A percentile compares a stretch with the other conserved stretches of the same genome.
Evolutionary conservation across 306 rosid genomes (phyloP).

Genomic region (Cucumis sativus): Cucumber_9930_V3 NC_026656.2:20119001-20119500

Average conservation of each 20-base stretch:
- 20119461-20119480: conserved; percentile 29
- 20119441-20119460: conserved; percentile 15
- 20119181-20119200: conserved; percentile 6
- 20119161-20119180: conserved; percentile 13
- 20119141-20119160: conserved; percentile 27
- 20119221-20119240: conserved; percentile 14
- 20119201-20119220: conserved; percentile 21
- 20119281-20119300: conserved; percentile 25
- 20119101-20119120: conserved; percentile 20
- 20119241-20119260: conserved; percentile 28
- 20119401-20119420: conserved; percentile 37
- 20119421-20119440: conserved; percentile 14
- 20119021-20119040: conserved; percentile 20
- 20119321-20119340: conserved; percentile 23
- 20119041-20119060: conserved; percentile 5
- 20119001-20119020: conserved; percentile 19
- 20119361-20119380: conserved; percentile 44
- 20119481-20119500: conserved; percentile 36
- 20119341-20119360: conserved; percentile 32
- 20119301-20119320: conserved; percentile 26
- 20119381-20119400: conserved; percentile 17
- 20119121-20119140: background rate
- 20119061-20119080: conserved; percentile 30
- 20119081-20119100: background rate
- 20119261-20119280: conserved; percentile 16